These are phyloP conservation scores for Streptanthus diversifolius DNA, from an alignment of 345 rosid species.

Conservation along the genomic window DNA sequence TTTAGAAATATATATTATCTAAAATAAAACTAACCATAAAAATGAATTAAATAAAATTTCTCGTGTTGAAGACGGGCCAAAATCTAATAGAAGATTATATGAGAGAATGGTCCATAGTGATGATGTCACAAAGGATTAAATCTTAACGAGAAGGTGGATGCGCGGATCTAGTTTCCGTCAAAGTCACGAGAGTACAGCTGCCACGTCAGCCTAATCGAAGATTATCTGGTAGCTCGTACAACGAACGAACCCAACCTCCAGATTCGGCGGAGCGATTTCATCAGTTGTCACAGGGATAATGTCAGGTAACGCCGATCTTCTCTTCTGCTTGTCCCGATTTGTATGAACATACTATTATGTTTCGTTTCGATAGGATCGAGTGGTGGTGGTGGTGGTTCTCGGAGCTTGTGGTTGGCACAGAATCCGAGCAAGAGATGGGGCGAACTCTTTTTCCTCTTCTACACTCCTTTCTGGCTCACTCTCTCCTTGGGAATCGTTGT, in stretches of 20 bases:
- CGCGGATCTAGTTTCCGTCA: background rate
- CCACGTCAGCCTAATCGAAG: background rate
- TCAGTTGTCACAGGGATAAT: background rate
- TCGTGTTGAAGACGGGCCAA: too few species aligned
- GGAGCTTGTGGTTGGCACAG: conserved; percentile 67
- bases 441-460: conserved; percentile 82
- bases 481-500: conserved; percentile 80
- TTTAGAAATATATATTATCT: too few species aligned
- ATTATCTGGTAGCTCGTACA: background rate
- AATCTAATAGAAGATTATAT: too few species aligned
- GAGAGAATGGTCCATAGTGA: too few species aligned
- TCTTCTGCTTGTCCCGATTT: background rate
- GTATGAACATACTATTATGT: too few species aligned
- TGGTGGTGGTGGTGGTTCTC: background rate
- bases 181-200: background rate
- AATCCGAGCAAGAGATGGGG: conserved; percentile 95
- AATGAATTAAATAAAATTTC: too few species aligned
- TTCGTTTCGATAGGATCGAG: conserved; percentile 12
- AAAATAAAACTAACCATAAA: too few species aligned
- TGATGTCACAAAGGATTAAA: background rate
- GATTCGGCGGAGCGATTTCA: background rate
- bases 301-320: background rate
- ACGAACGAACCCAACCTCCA: background rate
- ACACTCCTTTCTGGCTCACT: conserved; percentile 96
- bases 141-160: background rate